Percentiles rank a stretch among this genome's conserved stretches.
Conservation (phyloP, 2,329 filamentous ascomycete species). For the Exophiala oligosperma region DNA sequence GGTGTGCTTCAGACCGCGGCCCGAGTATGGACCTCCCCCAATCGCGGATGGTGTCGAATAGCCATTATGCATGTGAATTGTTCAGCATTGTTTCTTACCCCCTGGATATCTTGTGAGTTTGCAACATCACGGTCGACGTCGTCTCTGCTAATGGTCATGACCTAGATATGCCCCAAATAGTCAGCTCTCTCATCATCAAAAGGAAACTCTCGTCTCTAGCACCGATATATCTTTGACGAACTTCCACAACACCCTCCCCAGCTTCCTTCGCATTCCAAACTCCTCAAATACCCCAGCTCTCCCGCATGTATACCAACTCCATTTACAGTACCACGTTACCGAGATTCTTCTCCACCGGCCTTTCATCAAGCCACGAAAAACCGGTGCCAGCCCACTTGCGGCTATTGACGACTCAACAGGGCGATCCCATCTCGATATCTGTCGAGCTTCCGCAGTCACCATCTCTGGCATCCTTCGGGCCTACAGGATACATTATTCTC, state of each 20-base stretch:
- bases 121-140: too few relatives aligned
- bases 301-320: neutral
- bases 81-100: neutral
- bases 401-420: neutral
- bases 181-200: neutral
- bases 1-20: neutral
- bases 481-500: neutral
- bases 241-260: neutral
- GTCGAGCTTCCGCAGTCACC: neutral
- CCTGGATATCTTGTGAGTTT: neutral
- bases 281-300: neutral
- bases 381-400: neutral
- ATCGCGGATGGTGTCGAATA: neutral
- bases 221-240: neutral
- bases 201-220: neutral
- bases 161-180: slow-evolving; percentile 2
- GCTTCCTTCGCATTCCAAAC: neutral
- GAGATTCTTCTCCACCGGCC: slow-evolving; percentile 10
- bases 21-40: neutral
- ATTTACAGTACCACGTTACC: slow-evolving; percentile 7
- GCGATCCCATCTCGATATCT: slow-evolving; percentile 1
- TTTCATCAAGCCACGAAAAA: neutral
- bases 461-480: slow-evolving; percentile 6
- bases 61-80: neutral
- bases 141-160: neutral